Evolutionary conservation across 2,329 filamentous ascomycete species (phyloP), one percentile per base, ranked within the genome.

Genomic region (Rasamsonia emersonii): DNA sequence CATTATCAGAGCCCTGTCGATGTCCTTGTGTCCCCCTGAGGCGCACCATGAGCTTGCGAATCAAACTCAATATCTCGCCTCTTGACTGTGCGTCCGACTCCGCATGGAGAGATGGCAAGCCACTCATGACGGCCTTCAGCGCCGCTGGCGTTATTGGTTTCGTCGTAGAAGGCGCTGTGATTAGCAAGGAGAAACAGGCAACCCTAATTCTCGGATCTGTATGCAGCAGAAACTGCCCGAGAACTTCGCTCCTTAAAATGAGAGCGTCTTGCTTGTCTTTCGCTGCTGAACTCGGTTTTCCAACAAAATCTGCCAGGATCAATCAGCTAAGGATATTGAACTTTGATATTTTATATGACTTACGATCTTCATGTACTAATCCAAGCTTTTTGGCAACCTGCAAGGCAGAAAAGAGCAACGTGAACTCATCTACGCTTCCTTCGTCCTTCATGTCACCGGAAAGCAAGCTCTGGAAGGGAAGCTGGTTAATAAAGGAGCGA

Each of bases 81-180:
- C 91, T 77, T 43, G 88, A 82, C 46, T 89, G 86, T 4, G 89
- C 79, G 51, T 95, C 86, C 0, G 83, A 77, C 41, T 95, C 88
- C 3, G 85, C 76, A 51, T 93, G 81, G 41, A 89, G 76, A 10
- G 79, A 72, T 1, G 73, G 69, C 3, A 96, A 60, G 37, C 84
- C 76, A 19, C 63, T 66, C 32, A 69, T 69, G 2, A 96, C 62
- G 9, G 81, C 68, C 3, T 61, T 54, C 3, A 95, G 65, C 0
- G 79, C 71, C 7, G 64, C 67, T 0, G 59, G 47, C 0, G 79
- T 79, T 32, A 93, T 78, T 1, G 86, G 81, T 32, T 75, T 77
- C 3, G 82, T 86, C 1, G 79, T 79, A 2, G 82, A 76, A 7
- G 78, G 75, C 0, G 85, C 89, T 7, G 79, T 78, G 9, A 86